Evolutionary conservation across 352 stramenopile species (phyloP), one percentile per base, ranked within the genome.

Genomic region (Pythium guiyangense): DNA sequence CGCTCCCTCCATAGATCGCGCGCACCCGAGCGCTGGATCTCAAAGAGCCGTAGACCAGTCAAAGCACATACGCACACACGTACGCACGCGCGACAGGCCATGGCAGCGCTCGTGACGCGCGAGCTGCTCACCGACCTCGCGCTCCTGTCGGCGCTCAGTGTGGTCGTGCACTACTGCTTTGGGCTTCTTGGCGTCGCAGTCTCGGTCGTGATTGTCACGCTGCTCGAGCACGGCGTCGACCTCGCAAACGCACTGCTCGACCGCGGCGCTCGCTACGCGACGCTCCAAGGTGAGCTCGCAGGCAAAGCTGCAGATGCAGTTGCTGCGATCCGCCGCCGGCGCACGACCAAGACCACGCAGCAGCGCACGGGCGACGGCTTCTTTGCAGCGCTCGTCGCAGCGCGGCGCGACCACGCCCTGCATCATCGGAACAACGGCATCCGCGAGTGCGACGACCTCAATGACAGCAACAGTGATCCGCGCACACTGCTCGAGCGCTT

Each of bases 91-190:
- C 31, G 31, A 37, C 31, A 37, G 31, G 31, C 31, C 1, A 37
- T 37, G 31, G 12, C 31, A 37, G 27, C 47, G 29, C 49, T 64
- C 51, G 14, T 57, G 25, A 49, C 52, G 46, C 47, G 35, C 5
- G 73, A 80, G 45, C 70, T 75, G 67, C 74, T 88, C 50, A 55
- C 60, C 43, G 81, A 92, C 52, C 50, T 92, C 20, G 77, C 81
- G 49, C 63, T 84, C 22, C 63, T 92, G 15, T 73, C 79, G 14
- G 60, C 64, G 43, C 59, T 84, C 27, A 84, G 67, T 50, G 79
- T 79, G 31, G 67, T 82, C n/a, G 71, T 88, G 37, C 81, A 90
- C 63, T 88, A 82, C 59, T 69, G 82, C 6, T 54, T 89, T 34
- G 81, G 81, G 1, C 39, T 88, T 8, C 75, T 76, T 54, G 79